Evolutionary conservation across 2,329 filamentous ascomycete species (phyloP).

Genomic region (Leptographium procerum): DNA sequence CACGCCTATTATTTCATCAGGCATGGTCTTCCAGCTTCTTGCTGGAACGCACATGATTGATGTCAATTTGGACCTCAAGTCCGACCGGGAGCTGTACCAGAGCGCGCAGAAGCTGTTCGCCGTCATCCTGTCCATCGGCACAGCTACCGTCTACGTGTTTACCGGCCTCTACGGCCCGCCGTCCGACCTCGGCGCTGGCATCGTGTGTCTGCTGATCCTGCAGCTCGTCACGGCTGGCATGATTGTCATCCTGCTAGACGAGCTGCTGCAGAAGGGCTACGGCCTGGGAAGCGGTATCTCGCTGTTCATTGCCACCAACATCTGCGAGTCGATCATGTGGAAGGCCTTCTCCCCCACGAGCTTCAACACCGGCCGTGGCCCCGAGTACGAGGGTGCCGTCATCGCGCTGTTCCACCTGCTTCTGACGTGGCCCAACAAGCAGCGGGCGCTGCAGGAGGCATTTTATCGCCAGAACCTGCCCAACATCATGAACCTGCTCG

Average conservation of each 20-base stretch:
- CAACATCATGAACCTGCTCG: conserved; percentile 97
- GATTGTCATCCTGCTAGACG: conserved; percentile 97
- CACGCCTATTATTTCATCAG: conserved; percentile 97
- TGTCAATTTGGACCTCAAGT: conserved; percentile 99
- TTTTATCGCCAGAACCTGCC: conserved; percentile 99
- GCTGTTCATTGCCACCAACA: conserved; percentile 99
- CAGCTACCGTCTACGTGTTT: conserved; percentile 96
- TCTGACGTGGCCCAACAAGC: conserved; percentile 99
- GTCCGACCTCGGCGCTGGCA: conserved; percentile 90
- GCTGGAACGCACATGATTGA: conserved; percentile 99
- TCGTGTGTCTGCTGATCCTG: conserved; percentile 95
- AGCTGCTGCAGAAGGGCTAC: conserved; percentile 98
- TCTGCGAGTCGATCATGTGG: conserved; percentile 99
- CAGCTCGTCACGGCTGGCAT: conserved; percentile 95
- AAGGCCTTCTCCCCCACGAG: conserved; percentile 99
- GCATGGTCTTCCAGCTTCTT: conserved; percentile 99
- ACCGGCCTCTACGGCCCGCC: conserved; percentile 96
- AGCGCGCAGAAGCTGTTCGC: conserved; percentile 98
- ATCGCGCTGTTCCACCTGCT: conserved; percentile 97
- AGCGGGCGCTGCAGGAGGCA: conserved; percentile 92
- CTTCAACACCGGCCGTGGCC: conserved; percentile 97
- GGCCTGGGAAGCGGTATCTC: conserved; percentile 97
- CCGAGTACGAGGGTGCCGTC: conserved; percentile 97
- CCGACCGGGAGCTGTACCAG: conserved; percentile 98
- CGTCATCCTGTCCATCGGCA: conserved; percentile 94